Percentiles rank a stretch among this genome's conserved stretches.
Evolutionary conservation across 2,329 filamentous ascomycete species (phyloP).

Genomic region (Exophiala sp.): DNA sequence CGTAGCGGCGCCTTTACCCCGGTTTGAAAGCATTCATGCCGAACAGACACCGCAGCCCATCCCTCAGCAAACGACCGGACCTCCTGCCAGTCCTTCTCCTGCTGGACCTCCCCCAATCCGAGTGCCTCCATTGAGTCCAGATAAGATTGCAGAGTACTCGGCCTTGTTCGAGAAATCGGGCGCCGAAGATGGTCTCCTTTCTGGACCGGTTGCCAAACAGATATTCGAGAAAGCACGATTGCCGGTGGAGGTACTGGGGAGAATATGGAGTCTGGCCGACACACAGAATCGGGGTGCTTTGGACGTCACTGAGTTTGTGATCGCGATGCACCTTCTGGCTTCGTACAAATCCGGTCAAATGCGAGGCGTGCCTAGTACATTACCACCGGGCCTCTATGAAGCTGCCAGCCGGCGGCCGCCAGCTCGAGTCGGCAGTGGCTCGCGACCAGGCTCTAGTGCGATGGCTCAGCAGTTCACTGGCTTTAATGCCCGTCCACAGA

Average conservation of each 20-base stretch:
- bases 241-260: slow-evolving; percentile 83
- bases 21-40: slow-evolving; percentile 60
- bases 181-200: slow-evolving; percentile 67
- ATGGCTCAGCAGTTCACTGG: slow-evolving; percentile 76
- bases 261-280: slow-evolving; percentile 93
- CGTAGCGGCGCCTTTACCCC: slow-evolving; percentile 71
- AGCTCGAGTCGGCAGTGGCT: slow-evolving; percentile 48
- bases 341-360: slow-evolving; percentile 82
- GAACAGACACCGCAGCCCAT: slow-evolving; percentile 34
- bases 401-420: slow-evolving; percentile 68
- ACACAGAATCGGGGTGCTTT: slow-evolving; percentile 86
- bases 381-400: slow-evolving; percentile 84
- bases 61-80: slow-evolving; percentile 53
- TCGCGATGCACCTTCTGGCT: slow-evolving; percentile 94
- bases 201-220: slow-evolving; percentile 69
- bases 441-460: slow-evolving; percentile 45
- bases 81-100: slow-evolving; percentile 42
- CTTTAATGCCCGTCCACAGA: slow-evolving; percentile 52
- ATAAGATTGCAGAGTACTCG: slow-evolving; percentile 84
- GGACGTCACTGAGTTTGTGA: slow-evolving; percentile 85
- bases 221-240: slow-evolving; percentile 93
- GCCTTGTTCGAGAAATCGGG: slow-evolving; percentile 86
- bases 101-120: slow-evolving; percentile 60
- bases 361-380: slow-evolving; percentile 67
- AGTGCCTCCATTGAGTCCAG: slow-evolving; percentile 79